Evolutionary conservation across 106 monocot genomes (phyloP), one percentile per base, ranked within the genome.

Genomic region (Allium sativum): DNA sequence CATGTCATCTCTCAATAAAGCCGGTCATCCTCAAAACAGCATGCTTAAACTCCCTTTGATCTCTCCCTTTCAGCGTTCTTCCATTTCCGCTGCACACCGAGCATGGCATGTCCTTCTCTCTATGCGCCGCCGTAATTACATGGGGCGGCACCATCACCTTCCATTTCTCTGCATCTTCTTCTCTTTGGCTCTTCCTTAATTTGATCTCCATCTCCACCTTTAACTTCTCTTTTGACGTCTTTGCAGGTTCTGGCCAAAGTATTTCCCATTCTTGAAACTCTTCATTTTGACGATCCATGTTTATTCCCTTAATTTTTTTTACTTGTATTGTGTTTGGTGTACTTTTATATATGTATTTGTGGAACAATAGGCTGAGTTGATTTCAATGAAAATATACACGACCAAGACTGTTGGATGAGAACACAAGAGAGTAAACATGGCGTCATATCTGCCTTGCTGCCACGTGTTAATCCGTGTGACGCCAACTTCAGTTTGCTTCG

Each of bases 41-140:
- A 57, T 83, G 19, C 22, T 78, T 59, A 6, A 83, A 58, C n/a
- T 75, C 62, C n/a, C 68, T 64, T 16, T 78, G 67, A 44, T 83
- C 82, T 7, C 82, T 69, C 22, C 82, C 81, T 55, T 81, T 81
- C 9, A 81, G 78, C 40, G 78, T 78, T 15, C 82, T 59, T 4
- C 82, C 82, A 19, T 63, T 61, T 1, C 82, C 82, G 4, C 59
- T 55, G 64, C 78, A 78, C 18, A 83, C 62, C 41, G 82, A 74
- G 67, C 56, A 68, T 48, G 66, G 64, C 62, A 64, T 41, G 45
- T 65, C 56, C 11, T 44, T 65, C 19, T 48, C 47, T 53, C 78
- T 50, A 4, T 68, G 67, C n/a, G n/a, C n/a, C 58, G 67, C 66
- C 18, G 68, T 20, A 48, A 83, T 50, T 22, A 74, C 78, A 5